These are phyloP conservation scores for Penicillium dipodomyicola DNA, from an alignment of 495 filamentous ascomycete genomes.

Conservation along the genomic window DNA sequence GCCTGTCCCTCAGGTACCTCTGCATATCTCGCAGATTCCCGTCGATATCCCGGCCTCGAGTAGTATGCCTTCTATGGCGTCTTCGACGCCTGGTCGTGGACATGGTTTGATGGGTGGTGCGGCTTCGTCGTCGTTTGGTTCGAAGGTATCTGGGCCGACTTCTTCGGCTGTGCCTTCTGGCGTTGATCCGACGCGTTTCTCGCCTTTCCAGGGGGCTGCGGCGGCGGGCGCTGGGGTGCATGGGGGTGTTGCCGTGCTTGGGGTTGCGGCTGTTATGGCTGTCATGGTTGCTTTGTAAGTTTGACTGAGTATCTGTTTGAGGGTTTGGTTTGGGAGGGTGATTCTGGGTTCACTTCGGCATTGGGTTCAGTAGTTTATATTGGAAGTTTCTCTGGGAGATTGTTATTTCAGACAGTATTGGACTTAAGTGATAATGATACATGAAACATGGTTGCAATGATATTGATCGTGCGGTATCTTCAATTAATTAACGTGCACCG, in stretches of 20 bases:
- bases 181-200: constrained; percentile 21
- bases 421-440: constrained; percentile 22
- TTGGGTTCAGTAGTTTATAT: constrained; percentile 13
- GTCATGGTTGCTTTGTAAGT: constrained; percentile 29
- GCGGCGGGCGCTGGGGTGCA: constrained; percentile 12
- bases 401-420: background rate
- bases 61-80: constrained; percentile 14
- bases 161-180: constrained; percentile 22
- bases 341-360: background rate
- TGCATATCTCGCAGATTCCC: constrained; percentile 28
- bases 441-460: constrained; percentile 5
- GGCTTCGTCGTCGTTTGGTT: constrained; percentile 24
- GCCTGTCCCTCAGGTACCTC: background rate
- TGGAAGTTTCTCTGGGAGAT: background rate
- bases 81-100: constrained; percentile 1
- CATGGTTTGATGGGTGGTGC: constrained; percentile 14
- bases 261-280: constrained; percentile 29
- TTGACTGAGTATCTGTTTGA: background rate
- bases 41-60: constrained; percentile 23
- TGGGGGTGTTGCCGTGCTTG: constrained; percentile 19
- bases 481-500: background rate
- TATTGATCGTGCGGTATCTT: background rate
- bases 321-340: background rate
- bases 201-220: constrained; percentile 25
- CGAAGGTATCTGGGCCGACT: constrained; percentile 13